Evolutionary conservation across 768 basidiomycete genomes (phyloP), one percentile per base, ranked within the genome.

Genomic region (Trichaptum fuscoviolaceum): DNA sequence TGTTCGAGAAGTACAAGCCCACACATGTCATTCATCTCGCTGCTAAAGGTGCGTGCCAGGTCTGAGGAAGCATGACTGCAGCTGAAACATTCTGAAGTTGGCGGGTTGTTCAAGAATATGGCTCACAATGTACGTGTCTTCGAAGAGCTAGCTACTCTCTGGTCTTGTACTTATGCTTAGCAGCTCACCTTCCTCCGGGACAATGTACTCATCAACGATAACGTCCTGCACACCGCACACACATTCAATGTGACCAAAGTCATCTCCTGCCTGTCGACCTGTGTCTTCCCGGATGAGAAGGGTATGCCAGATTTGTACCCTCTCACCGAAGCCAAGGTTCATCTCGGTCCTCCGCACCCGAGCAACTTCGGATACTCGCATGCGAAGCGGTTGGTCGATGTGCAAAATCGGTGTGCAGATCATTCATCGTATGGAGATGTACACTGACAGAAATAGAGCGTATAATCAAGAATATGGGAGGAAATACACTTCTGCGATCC

Each of bases 281-380:
- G 96, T 74, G 94, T 99, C 60, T 99, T 96, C 82, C 96, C 96
- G 0, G 96, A 98, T 77, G 91, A 95, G 76, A 95, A 96, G 69
- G 84, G 87, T 64, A 34, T 34, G 30, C 23, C 59, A 34, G 59
- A 61, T 17, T 24, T 61, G 23, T 97, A 96, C 75, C 96, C 96
- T 17, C 85, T 99, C 27, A 91, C 94, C 70, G 96, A 99, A 79
- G 86, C 83, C 71, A 96, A 95, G 79, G 90, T 99, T 66, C 96
- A 99, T 77, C 82, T 84, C 36, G 96, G 96, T 23, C 93, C 92
- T 24, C 96, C 96, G 7, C 96, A 99, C 74, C 83, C 89, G 66
- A 94, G 92, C 71, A 98, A 98, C 83, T 98, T 93, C 79, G 96
- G 96, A 34, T 99, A 99, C 72, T 92, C 96, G 1, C 91, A 98